Evolutionary conservation across 805 yeast genomes (phyloP).

Genomic region (Saccharomycopsis guyanensis): DNA sequence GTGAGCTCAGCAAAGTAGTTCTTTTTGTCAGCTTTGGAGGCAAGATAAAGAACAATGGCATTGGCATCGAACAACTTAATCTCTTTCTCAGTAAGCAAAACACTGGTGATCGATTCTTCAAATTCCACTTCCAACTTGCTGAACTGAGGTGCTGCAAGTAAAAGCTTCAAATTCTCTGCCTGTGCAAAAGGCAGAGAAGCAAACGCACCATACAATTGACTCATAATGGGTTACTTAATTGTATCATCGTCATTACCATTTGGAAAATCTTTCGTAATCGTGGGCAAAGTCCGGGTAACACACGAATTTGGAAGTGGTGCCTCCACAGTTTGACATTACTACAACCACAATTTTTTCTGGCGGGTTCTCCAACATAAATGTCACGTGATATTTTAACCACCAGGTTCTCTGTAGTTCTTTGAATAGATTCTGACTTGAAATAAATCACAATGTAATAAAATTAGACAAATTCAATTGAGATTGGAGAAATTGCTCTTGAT

Average conservation of each 20-base stretch:
- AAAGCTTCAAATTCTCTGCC: slow-evolving; percentile 17
- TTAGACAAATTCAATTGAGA: too few relatives aligned
- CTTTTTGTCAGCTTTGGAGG: slow-evolving; percentile 26
- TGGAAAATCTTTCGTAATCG: too few relatives aligned
- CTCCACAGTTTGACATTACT: too few relatives aligned
- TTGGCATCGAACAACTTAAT: slow-evolving; percentile 48
- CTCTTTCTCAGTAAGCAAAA: slow-evolving; percentile 13
- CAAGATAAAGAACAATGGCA: slow-evolving; percentile 47
- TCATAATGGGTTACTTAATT: neutral
- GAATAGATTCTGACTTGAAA: neutral
- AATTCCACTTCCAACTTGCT: slow-evolving; percentile 14
- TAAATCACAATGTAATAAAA: neutral
- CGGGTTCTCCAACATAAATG: too few relatives aligned
- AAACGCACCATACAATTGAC: slow-evolving; percentile 7
- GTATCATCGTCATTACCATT: too few relatives aligned
- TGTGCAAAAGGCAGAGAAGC: slow-evolving; percentile 1
- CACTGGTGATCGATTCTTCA: slow-evolving; percentile 15
- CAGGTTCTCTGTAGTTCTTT: neutral
- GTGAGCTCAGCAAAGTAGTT: slow-evolving; percentile 7
- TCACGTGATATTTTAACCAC: too few relatives aligned
- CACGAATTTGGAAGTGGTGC: neutral
- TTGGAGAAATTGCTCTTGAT: too few relatives aligned
- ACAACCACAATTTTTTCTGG: too few relatives aligned
- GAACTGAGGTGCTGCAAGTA: slow-evolving; percentile 16
- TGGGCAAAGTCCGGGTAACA: neutral